These are phyloP conservation scores for Cryphonectria carpinicola DNA, from an alignment of 2,329 filamentous ascomycete genomes.

Conservation along the genomic window DNA sequence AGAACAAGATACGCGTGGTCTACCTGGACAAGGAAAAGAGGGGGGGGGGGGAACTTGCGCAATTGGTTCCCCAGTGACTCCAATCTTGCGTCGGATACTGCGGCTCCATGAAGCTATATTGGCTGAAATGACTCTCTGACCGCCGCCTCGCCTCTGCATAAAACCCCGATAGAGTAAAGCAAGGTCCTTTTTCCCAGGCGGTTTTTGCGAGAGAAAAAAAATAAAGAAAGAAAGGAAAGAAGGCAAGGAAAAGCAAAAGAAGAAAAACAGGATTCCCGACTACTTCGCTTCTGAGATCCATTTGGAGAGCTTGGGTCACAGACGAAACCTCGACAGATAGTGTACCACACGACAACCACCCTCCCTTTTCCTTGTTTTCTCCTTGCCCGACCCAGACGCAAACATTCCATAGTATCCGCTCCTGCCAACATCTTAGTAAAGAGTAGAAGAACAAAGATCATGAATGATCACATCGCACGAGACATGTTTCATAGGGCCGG, in stretches of 20 bases:
- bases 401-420: too few relatives aligned
- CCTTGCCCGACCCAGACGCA: too few relatives aligned
- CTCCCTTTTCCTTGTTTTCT: too few relatives aligned
- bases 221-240: too few relatives aligned
- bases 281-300: background rate
- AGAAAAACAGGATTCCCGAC: too few relatives aligned
- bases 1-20: background rate
- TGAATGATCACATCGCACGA: background rate
- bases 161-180: background rate
- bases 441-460: background rate
- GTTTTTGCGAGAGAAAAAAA: background rate
- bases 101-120: constrained; percentile 1
- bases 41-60: background rate
- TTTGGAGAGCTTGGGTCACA: background rate
- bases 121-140: constrained; percentile 3
- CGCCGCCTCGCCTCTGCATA: background rate
- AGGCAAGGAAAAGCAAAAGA: too few relatives aligned
- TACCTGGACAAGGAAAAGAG: background rate
- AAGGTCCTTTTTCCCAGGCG: background rate
- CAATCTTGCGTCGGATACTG: constrained; percentile 2
- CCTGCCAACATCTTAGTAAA: too few relatives aligned
- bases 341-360: background rate
- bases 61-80: background rate
- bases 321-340: background rate
- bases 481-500: constrained; percentile 3